Base-by-base conservation (phyloP, 306 rosid genomes). In the Vigna nakashimae region DNA sequence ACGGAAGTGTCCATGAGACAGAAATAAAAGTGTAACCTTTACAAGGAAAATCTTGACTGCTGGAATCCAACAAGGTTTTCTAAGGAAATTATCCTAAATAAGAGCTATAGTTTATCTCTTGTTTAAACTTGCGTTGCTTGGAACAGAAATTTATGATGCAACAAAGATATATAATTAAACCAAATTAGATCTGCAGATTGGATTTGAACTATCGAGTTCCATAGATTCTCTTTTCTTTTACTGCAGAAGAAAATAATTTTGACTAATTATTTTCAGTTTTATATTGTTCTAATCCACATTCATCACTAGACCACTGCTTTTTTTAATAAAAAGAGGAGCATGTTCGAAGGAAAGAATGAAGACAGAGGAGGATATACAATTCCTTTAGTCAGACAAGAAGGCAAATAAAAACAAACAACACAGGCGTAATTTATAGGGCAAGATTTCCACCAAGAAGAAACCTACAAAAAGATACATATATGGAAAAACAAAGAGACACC, bases 131-230 rank as follows among this genome's bases (percentile, higher is more conserved):
- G 42, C 9, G 6, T 36, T 36, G 42, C 42, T 36, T 36, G 2
- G 42, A 6, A 36, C 2, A 36, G 9, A 36, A 6, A 36, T 36
- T 36, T 36, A 36, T 1, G 42, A 36, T 36, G 42, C 42, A 34
- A 34, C 38, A 1, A 34, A 34, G 1, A 34, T 34, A 26, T 2
- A 34, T 36, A 63, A 32, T 3, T 26, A 57, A 49, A 51, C 57
- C 56, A 71, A 64, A 71, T 15, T 40, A 72, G 57, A 82, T 40
- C n/a, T 26, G 58, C 53, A 48, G 20, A 53, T 65, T 20, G 67
- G 22, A 65, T 49, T 52, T 73, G 79, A 65, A 55, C 79, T 28
- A 8, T 38, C 20, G 20, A 45, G 53, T 18, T 73, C 46, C 65
- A 13, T 9, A 53, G 46, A 28, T 45, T 59, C 52, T 22, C 50